A percentile compares a stretch with the other conserved stretches of the same genome.
phyloP scores from a whole-genome alignment of 108 stramenopile genomes.

The Cyclotella choctawhatcheeana region DNA sequence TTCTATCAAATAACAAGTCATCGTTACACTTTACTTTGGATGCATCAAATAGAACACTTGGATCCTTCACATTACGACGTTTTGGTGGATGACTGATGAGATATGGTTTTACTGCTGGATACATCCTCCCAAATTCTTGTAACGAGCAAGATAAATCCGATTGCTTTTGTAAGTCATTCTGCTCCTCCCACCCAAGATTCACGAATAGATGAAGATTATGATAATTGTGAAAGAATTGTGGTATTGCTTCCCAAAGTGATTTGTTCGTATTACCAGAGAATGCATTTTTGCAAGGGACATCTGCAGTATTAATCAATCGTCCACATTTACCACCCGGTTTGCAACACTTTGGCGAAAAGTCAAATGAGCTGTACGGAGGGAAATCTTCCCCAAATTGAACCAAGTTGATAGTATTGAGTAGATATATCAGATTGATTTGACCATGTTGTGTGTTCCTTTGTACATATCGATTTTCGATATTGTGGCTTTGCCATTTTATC shows the following conservation, averaged over 20 bases:
- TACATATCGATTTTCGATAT: slow-evolving; percentile 14
- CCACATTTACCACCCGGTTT: neutral
- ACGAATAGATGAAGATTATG: slow-evolving; percentile 9
- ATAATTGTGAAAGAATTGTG: slow-evolving; percentile 14
- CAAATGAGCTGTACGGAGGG: neutral
- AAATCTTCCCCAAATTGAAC: slow-evolving; percentile 10
- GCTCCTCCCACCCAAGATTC: slow-evolving; percentile 20
- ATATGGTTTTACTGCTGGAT: neutral
- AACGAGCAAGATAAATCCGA: neutral
- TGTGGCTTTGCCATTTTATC: too few relatives aligned
- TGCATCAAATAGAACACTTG: neutral
- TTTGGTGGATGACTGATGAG: neutral
- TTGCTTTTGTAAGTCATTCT: neutral
- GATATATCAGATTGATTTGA: slow-evolving; percentile 23
- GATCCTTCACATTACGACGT: neutral
- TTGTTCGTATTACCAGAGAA: neutral
- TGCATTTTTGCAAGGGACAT: too few relatives aligned
- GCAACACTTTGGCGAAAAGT: neutral
- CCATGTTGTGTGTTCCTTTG: slow-evolving; percentile 9
- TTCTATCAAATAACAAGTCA: neutral
- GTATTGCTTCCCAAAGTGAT: slow-evolving; percentile 1
- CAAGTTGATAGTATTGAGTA: neutral
- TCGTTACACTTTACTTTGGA: neutral
- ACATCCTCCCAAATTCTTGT: neutral
- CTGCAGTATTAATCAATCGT: too few relatives aligned